Evolutionary conservation across 78 protist genomes (phyloP).

Genomic region (Ministeria vibrans): DNA sequence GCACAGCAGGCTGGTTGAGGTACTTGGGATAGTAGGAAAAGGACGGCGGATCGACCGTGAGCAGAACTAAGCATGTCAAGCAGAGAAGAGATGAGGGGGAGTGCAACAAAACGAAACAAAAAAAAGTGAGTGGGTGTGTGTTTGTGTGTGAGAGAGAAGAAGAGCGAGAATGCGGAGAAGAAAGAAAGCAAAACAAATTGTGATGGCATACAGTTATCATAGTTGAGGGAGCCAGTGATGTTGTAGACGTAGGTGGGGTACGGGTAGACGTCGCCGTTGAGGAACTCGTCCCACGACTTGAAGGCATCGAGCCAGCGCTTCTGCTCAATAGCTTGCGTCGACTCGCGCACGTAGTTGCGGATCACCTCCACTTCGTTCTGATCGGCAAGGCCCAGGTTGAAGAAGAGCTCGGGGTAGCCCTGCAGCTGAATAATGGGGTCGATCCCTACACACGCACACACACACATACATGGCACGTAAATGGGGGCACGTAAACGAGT

Average conservation of each 20-base stretch:
- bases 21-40: not conserved
- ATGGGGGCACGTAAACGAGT: too few species aligned
- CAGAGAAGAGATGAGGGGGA: not conserved
- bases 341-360: not conserved
- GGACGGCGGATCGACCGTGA: not conserved
- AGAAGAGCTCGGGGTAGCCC: not conserved
- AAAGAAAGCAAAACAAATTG: not conserved
- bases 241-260: conserved; percentile 13
- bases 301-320: too few species aligned
- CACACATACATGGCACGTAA: too few species aligned
- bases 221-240: not conserved
- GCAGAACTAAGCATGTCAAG: not conserved
- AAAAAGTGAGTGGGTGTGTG: not conserved
- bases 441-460: too few species aligned
- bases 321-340: not conserved
- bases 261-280: conserved; percentile 7
- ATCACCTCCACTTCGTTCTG: not conserved
- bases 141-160: not conserved
- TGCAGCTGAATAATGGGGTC: not conserved
- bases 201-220: not conserved
- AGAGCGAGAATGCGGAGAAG: not conserved
- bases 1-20: not conserved
- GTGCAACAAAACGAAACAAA: not conserved
- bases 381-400: conserved; percentile 17
- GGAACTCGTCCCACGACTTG: conserved; percentile 1